phyloP scores from a whole-genome alignment of 116 monocot genomes.

The Iris pallida region DNA sequence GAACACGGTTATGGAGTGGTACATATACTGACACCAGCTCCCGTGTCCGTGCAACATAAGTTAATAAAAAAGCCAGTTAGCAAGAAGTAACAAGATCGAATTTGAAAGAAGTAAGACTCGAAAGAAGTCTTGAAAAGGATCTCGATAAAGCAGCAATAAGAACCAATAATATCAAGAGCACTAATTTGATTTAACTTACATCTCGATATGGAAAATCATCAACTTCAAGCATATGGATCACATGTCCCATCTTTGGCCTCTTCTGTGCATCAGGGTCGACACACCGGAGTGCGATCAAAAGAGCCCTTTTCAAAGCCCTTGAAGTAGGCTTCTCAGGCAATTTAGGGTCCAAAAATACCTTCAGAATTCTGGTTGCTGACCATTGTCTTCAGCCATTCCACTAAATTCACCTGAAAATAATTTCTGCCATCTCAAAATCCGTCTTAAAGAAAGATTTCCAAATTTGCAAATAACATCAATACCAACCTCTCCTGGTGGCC shows the following conservation, averaged over 20 bases:
- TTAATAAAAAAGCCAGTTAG: too few relatives aligned
- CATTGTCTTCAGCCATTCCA: slow-evolving; percentile 89
- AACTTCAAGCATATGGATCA: slow-evolving; percentile 87
- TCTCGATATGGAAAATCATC: slow-evolving; percentile 84
- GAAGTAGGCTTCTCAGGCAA: slow-evolving; percentile 56
- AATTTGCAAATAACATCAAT: too few relatives aligned
- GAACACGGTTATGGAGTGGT: too few relatives aligned
- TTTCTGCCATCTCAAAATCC: background rate
- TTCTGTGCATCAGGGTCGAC: slow-evolving; percentile 82
- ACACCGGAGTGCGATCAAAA: slow-evolving; percentile 73
- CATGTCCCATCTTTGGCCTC: slow-evolving; percentile 86
- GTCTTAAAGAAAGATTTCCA: too few relatives aligned
- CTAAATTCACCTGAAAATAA: slow-evolving; percentile 75
- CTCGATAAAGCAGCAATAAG: too few relatives aligned
- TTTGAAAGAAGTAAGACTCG: too few relatives aligned
- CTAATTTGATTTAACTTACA: slow-evolving; percentile 35
- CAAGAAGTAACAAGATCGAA: too few relatives aligned
- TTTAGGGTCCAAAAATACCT: slow-evolving; percentile 84
- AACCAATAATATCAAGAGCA: background rate
- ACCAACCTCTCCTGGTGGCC: slow-evolving; percentile 72
- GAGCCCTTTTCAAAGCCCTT: slow-evolving; percentile 60
- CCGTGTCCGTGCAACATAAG: too few relatives aligned
- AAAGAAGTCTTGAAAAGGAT: too few relatives aligned
- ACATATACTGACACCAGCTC: too few relatives aligned
- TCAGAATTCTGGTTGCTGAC: slow-evolving; percentile 69